Base-by-base conservation (phyloP, 176 grass and related monocot genomes). In the maize (Zea mays) region DNA sequence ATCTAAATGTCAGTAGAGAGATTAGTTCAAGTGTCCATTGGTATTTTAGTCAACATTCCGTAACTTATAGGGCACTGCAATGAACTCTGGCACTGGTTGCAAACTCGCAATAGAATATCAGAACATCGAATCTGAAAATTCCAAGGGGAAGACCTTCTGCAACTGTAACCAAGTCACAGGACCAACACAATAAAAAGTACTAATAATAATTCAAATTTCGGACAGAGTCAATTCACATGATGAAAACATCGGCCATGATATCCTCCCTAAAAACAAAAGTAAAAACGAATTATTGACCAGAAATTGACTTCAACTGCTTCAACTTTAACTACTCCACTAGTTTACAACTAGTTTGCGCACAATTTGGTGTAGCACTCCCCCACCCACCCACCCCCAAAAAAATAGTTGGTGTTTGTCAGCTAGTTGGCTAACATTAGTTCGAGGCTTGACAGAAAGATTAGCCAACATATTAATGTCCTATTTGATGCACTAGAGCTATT, bases 321-420 rank as follows among this genome's bases (percentile, higher is more conserved):
- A 79, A 74, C 38, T 27, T 27, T 27, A 66, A 56, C 71, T 20
- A 48, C 65, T 82, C 69, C 33, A 85, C 21, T 57, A 79, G 37
- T 33, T 56, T n/a, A 48, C 36, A 51, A 8, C 35, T 47, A 71
- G 11, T 36, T 6, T 16, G 2, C 57, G 61, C 42, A 20, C 49
- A 27, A 39, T 40, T 66, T 60, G 43, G 52, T 61, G 50, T 48
- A 6, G 68, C 9, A n/a, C 4, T 50, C 5, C 35, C 35, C 43
- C 43, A 6, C 42, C 43, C 0, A 7, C 43, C 8, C 8, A 10
- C 43, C 8, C 41, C 41, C 0, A 8, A 7, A 43, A 46, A 46
- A 48, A 48, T 13, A 48, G 12, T 0, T 47, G 12, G 47, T 3
- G 47, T 48, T 47, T 2, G 45, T 47, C 12, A 47, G 45, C 42